A percentile compares a stretch with the other conserved stretches of the same genome.
Evolutionary conservation across 2,329 filamentous ascomycete genomes (phyloP).

Genomic region (Escovopsis sp.): DNA sequence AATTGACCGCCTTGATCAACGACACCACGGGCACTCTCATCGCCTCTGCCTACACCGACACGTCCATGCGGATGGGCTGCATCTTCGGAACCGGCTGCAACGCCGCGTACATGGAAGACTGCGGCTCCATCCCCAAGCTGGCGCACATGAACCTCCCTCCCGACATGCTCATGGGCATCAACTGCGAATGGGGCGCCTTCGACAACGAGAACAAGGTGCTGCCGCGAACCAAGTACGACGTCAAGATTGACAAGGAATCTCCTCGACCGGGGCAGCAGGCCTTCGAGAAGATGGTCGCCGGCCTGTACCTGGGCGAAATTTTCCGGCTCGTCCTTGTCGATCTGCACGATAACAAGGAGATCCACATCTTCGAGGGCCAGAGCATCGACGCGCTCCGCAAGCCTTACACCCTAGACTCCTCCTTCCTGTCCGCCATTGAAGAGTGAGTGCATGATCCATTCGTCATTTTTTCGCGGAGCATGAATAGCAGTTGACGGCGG

Average conservation of each 20-base stretch:
- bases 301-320: slow-evolving; percentile 85
- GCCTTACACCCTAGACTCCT: slow-evolving; percentile 80
- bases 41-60: slow-evolving; percentile 91
- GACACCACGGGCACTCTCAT: slow-evolving; percentile 96
- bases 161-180: slow-evolving; percentile 81
- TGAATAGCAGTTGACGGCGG: no score
- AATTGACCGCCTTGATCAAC: slow-evolving; percentile 85
- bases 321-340: slow-evolving; percentile 80
- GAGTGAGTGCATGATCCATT: slow-evolving; percentile 53
- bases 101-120: slow-evolving; percentile 93
- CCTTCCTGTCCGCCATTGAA: slow-evolving; percentile 85
- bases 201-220: slow-evolving; percentile 87
- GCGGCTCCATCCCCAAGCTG: slow-evolving; percentile 82
- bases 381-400: slow-evolving; percentile 68
- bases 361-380: slow-evolving; percentile 69
- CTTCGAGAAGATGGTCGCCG: slow-evolving; percentile 97
- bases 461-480: no score
- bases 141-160: slow-evolving; percentile 78
- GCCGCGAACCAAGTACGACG: slow-evolving; percentile 71
- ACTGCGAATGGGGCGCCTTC: slow-evolving; percentile 95
- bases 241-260: slow-evolving; percentile 77
- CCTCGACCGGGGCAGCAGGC: slow-evolving; percentile 87
- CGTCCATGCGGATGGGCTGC: slow-evolving; percentile 83
- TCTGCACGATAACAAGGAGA: slow-evolving; percentile 61
- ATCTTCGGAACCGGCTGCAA: slow-evolving; percentile 99